These are phyloP conservation scores for Apiospora pterosperma DNA, from an alignment of 2,329 filamentous ascomycete species.

Conservation along the genomic window DNA sequence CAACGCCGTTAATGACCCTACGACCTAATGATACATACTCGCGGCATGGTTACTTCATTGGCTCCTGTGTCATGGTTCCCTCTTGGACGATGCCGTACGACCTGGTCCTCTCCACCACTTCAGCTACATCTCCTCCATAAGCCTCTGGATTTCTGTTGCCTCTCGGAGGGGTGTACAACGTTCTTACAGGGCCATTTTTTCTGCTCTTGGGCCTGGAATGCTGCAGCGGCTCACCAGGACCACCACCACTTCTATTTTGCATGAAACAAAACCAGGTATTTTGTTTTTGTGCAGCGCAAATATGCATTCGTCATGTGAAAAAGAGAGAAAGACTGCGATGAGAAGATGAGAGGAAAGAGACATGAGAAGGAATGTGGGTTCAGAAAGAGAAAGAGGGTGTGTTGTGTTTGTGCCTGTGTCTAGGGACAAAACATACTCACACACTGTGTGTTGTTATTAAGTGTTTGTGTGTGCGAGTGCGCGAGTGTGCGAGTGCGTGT, in stretches of 20 bases:
- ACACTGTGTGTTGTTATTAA: neutral
- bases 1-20: neutral
- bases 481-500: neutral
- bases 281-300: neutral
- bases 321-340: neutral
- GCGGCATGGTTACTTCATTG: neutral
- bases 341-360: neutral
- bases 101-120: neutral
- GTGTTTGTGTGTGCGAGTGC: neutral
- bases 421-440: no score
- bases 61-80: neutral
- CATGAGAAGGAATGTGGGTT: neutral
- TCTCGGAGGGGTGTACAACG: neutral
- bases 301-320: neutral
- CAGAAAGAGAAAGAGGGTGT: neutral
- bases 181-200: neutral
- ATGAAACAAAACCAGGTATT: neutral
- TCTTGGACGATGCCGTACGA: neutral
- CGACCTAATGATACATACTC: neutral
- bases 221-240: neutral
- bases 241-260: neutral
- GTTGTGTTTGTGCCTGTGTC: no score
- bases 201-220: neutral
- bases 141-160: neutral
- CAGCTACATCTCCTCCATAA: neutral